Evolutionary conservation across 768 basidiomycete genomes (phyloP), one percentile per base, ranked within the genome.

Genomic region (Tulasnella calospora): DNA sequence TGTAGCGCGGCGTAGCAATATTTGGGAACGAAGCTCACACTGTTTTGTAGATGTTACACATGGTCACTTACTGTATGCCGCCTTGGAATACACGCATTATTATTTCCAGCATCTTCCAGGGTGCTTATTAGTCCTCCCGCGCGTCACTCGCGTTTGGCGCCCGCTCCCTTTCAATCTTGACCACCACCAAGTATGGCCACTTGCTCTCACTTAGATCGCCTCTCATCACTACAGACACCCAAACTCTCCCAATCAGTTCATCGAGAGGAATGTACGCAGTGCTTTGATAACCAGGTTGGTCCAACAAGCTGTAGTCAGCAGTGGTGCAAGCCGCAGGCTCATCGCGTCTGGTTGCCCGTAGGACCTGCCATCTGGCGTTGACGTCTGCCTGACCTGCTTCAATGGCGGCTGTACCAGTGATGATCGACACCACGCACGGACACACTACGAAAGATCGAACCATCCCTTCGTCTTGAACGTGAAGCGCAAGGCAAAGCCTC

Each of bases 221-320:
- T 94, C 30, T 83, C 86, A 71, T 85, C 81, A 17, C 85, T 94
- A 0, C 83, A 86, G 46, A 86, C 86, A 0, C 94, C 94, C 0
- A 88, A 84, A 71, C 85, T 92, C 0, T 90, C 89, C 5, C 92
- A 95, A 80, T 88, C 89, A 0, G 93, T 95, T 0, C 91, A 96
- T 81, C 86, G 96, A 10, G 95, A 98, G 85, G 96, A 99, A 84
- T 99, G 97, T 82, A 98, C 96, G 0, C 95, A 96, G 79, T 99
- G 97, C 83, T 99, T 98, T 83, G 96, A 98, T 84, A 90, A 89
- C 82, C 96, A 98, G 89, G 95, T 92, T 30, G 80, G 84, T 47
- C 74, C n/a, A n/a, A n/a, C 13, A 2, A 38, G 27, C 10, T 38
- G 71, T 47, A 55, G 21, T 44, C 12, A 55, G 17, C 74, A 41